A percentile compares a stretch with the other conserved stretches of the same genome.
phyloP scores from a whole-genome alignment of 2,329 filamentous ascomycete species.

The Diaporthe longicolla region DNA sequence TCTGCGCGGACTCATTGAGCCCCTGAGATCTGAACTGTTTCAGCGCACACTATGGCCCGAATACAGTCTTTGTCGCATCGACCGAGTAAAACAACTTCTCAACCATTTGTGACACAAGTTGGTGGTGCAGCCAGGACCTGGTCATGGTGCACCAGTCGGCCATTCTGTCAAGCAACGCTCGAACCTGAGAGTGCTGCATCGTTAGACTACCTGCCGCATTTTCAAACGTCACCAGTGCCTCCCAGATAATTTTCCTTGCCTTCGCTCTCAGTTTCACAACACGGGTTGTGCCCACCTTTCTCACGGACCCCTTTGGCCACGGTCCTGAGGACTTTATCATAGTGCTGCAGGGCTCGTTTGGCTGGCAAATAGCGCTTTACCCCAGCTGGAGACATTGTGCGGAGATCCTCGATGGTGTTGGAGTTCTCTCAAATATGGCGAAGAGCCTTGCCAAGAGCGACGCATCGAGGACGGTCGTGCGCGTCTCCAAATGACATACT shows the following conservation, averaged over 20 bases:
- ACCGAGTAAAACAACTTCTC: neutral
- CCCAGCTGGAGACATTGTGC: neutral
- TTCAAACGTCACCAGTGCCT: neutral
- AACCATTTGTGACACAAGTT: neutral
- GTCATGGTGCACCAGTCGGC: neutral
- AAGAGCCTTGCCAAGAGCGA: constrained; percentile 1
- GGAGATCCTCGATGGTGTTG: neutral
- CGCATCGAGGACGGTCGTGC: neutral
- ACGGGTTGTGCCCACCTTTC: neutral
- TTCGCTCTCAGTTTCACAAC: neutral
- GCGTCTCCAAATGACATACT: neutral
- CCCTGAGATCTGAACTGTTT: neutral
- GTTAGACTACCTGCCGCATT: neutral
- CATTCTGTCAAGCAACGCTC: neutral
- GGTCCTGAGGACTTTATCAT: neutral
- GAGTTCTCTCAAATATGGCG: neutral
- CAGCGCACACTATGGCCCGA: neutral
- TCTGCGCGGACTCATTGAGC: neutral
- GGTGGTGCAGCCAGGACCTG: neutral
- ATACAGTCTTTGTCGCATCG: neutral
- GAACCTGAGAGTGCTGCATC: neutral
- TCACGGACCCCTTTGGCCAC: no score
- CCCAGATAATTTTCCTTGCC: neutral
- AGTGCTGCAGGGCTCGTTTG: neutral
- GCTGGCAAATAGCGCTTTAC: neutral